Base-by-base conservation (phyloP, 805 yeast genomes). In the Spencermartinsiella europaea region DNA sequence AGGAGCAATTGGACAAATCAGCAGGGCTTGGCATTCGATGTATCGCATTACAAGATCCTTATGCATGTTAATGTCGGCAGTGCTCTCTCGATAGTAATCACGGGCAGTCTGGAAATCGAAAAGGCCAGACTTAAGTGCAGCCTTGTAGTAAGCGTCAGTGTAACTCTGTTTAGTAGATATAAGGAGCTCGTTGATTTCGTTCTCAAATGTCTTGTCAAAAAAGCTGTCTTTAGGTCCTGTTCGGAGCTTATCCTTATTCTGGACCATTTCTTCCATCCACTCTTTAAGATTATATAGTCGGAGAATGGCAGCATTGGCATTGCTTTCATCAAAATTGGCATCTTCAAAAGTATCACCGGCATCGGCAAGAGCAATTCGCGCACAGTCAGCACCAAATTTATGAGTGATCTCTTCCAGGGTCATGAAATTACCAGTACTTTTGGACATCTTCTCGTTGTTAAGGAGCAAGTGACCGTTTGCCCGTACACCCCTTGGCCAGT, bases 281-380 rank as follows among this genome's bases (percentile, higher is more conserved):
- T 90, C 98, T 66, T 87, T 91, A 67, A 91, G 75, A 46, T 87
- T 91, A 67, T 78, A 85, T 65, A 93, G 76, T 72, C 99, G 85
- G 66, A 93, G 77, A 65, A 93, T 90, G 21, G 98, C 97, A 40
- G 99, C 96, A 62, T 93, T 93, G 46, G 99, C 99, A 62, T 83
- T 90, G 50, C 88, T 72, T 71, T 93, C 99, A 62, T 93, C 99
- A 63, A 93, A 86, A 74, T 93, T 93, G 44, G 99, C 99, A 68
- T 93, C 99, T 71, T 93, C 99, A 56, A 89, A 80, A 37, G 93
- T 75, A 66, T 93, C 99, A 74, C 99, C 99, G 44, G 97, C 96
- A 73, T 93, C 99, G 39, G 98, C 99, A 55, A 93, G 73, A 3
- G 99, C 97, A 66, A 93, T 86, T 75, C 99, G 85, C 8, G 96